A percentile compares a stretch with the other conserved stretches of the same genome.
Conservation (phyloP, 495 filamentous ascomycete species). For the Tuber microsphaerosporum region DNA sequence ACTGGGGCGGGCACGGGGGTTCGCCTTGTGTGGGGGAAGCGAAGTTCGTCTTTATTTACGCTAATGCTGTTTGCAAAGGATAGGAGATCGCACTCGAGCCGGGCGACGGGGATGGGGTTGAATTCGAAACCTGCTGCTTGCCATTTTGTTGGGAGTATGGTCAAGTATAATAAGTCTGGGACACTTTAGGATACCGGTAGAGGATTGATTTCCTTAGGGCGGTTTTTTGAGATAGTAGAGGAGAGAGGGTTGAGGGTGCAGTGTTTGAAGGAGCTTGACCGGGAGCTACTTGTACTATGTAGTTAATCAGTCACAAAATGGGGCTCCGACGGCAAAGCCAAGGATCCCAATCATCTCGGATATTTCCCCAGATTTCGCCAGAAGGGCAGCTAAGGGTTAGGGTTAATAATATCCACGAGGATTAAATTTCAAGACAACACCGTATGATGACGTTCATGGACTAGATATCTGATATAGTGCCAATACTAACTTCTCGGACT, state of each 20-base stretch:
- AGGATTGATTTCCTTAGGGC: neutral
- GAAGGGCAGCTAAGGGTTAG: neutral
- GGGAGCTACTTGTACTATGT: neutral
- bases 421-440: neutral
- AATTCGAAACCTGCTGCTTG: conserved; percentile 73
- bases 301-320: neutral
- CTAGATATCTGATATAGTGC: neutral
- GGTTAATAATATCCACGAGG: neutral
- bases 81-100: conserved; percentile 78
- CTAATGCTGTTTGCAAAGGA: conserved; percentile 86
- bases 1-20: neutral
- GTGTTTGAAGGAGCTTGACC: neutral
- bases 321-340: neutral
- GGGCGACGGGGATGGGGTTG: conserved; percentile 55
- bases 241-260: neutral
- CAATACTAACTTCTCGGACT: neutral
- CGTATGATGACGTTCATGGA: neutral
- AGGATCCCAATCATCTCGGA: neutral
- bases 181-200: neutral
- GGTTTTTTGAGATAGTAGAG: neutral
- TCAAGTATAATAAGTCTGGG: neutral
- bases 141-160: neutral
- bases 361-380: neutral
- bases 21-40: conserved; percentile 71
- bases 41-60: conserved; percentile 67